Conservation (phyloP, 768 basidiomycete species). For the Artomyces pyxidatus region DNA sequence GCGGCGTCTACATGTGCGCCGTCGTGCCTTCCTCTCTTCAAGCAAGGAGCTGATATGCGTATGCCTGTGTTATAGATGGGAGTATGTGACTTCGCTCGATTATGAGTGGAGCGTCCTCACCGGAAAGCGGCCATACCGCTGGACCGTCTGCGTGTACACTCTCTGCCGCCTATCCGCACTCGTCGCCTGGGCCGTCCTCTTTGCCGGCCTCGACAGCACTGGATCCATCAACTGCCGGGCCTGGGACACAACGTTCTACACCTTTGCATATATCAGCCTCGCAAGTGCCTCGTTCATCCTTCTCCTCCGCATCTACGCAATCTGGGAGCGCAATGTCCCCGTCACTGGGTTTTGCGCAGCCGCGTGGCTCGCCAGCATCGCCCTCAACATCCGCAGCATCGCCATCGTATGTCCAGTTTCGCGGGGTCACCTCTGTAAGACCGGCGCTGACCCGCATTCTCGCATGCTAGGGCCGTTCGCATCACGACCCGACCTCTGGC, state of each 20-base stretch:
- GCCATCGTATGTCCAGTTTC: neutral
- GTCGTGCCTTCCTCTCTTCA: too few species aligned
- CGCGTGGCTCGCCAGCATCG: conserved; percentile 1
- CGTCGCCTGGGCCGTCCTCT: too few species aligned
- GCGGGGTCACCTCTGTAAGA: neutral
- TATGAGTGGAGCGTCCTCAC: conserved; percentile 6
- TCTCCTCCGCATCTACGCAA: conserved; percentile 4
- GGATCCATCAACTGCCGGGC: too few species aligned
- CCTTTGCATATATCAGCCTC: neutral
- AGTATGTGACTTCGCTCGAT: neutral
- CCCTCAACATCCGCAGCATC: conserved; percentile 1
- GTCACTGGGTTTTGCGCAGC: neutral
- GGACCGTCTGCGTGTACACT: conserved; percentile 4
- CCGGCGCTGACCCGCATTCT: neutral
- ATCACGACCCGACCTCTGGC: neutral
- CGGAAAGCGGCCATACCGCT: conserved; percentile 1
- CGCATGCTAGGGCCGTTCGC: neutral
- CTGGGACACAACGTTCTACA: too few species aligned
- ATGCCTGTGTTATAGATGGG: conserved; percentile 9
- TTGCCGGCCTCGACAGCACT: conserved; percentile 1
- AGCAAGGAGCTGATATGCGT: too few species aligned
- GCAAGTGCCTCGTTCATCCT: conserved; percentile 3
- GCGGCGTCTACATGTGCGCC: too few species aligned
- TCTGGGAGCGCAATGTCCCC: neutral
- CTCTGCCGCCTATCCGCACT: too few species aligned